phyloP scores from a whole-genome alignment of 768 basidiomycete species.

The Xerocomellus amylosporus region DNA sequence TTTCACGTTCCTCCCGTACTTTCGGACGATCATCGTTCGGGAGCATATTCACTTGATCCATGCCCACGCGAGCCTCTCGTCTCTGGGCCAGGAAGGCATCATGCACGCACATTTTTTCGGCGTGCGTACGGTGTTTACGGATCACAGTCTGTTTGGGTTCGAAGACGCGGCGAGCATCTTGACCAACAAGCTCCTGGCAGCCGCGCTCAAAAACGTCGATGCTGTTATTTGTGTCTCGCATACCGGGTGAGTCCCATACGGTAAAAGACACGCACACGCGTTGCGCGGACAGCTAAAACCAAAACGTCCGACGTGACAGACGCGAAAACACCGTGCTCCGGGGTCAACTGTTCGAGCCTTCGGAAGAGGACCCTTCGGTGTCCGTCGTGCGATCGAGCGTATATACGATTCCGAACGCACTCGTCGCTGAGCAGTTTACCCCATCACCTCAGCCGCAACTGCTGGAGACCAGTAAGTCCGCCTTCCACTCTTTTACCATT shows the following conservation, averaged over 20 bases:
- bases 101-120: constrained; percentile 85
- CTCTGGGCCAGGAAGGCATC: constrained; percentile 90
- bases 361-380: constrained; percentile 41
- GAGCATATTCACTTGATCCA: constrained; percentile 88
- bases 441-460: constrained; percentile 50
- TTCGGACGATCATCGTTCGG: constrained; percentile 82
- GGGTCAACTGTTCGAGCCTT: constrained; percentile 65
- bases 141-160: constrained; percentile 95
- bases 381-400: constrained; percentile 56
- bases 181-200: constrained; percentile 92
- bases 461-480: constrained; percentile 52
- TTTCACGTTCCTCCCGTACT: constrained; percentile 87
- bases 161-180: constrained; percentile 96
- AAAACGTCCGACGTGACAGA: constrained; percentile 39
- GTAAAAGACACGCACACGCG: not conserved
- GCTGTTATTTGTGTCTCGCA: constrained; percentile 95
- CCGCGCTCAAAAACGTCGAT: constrained; percentile 85
- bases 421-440: constrained; percentile 82
- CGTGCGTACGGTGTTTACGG: constrained; percentile 90
- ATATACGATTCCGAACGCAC: constrained; percentile 92
- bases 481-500: too few relatives aligned
- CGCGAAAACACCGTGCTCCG: constrained; percentile 97
- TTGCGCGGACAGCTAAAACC: not conserved
- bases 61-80: constrained; percentile 86
- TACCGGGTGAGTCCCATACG: constrained; percentile 65